Base-by-base conservation (phyloP, 768 basidiomycete species). In the Candolleomyces aberdarensis region DNA sequence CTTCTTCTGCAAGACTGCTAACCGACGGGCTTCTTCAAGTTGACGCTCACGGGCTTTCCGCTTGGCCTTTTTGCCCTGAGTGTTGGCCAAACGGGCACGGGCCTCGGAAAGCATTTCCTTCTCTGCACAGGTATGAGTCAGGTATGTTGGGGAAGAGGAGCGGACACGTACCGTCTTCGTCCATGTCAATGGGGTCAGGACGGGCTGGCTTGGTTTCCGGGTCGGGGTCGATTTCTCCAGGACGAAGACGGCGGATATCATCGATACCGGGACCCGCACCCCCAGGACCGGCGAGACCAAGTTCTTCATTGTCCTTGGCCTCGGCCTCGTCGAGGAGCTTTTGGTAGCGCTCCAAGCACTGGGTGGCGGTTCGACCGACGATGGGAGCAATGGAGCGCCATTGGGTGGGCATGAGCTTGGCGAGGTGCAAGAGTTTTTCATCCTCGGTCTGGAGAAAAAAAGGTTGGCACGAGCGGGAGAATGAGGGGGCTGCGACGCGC, bases 81-180 rank as follows among this genome's bases (percentile, higher is more conserved):
- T 99, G 72, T 99, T 99, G 54, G 97, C 97, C 40, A 99, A 82
- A 76, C 97, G 89, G 6, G 97, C 97, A 66, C 97, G 89, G 31
- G 97, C 97, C 74, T 99, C 97, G 1, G 97, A 98, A 68, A 99
- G 77, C 97, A 99, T 98, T 74, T 98, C 97, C 87, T 98, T 98
- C 76, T 98, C 95, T 94, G 67, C 29, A 64, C 13, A 51, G 31
- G 19, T 41, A 62, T 60, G 52, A 65, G 32, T 22, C 64, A 44
- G 67, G 31, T n/a, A 14, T 14, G 3, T 17, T 40, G 22, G 50
- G 43, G 3, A 22, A 5, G 39, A 17, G 39, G 54, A 4, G 56
- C 36, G 20, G 55, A 13, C 40, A 76, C 84, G 60, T 64, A 90
- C 93, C 96, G 70, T 98, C 97, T 76, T 99, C 97, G 71, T 99